phyloP scores from a whole-genome alignment of 495 filamentous ascomycete genomes.

The Chaetomium cochliodes region DNA sequence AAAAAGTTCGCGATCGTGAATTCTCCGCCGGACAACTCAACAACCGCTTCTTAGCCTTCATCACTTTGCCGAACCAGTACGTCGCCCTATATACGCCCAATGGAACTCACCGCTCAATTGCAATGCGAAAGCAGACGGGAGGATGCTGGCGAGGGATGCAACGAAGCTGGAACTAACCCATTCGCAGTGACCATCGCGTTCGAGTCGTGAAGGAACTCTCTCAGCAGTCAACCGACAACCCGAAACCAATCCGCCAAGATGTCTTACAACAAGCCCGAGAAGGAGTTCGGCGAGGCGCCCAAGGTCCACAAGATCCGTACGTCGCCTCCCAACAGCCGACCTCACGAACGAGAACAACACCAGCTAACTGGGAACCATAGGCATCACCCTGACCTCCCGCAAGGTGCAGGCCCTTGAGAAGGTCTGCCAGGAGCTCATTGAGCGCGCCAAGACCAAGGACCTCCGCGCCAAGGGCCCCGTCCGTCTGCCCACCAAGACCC shows the following conservation, averaged over 20 bases:
- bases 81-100: background rate
- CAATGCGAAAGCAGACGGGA: background rate
- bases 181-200: slow-evolving; percentile 35
- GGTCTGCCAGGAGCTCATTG: slow-evolving; percentile 96
- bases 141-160: too few relatives aligned
- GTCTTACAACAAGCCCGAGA: slow-evolving; percentile 96
- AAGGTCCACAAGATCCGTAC: slow-evolving; percentile 31
- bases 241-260: slow-evolving; percentile 56
- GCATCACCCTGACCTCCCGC: slow-evolving; percentile 92
- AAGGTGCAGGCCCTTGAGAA: slow-evolving; percentile 96
- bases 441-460: slow-evolving; percentile 97
- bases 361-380: slow-evolving; percentile 41
- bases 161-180: slow-evolving; percentile 1
- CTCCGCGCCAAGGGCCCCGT: slow-evolving; percentile 98
- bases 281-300: slow-evolving; percentile 69
- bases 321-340: background rate
- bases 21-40: slow-evolving; percentile 18
- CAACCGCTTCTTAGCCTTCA: slow-evolving; percentile 51
- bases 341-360: background rate
- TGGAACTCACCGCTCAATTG: background rate
- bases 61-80: slow-evolving; percentile 74
- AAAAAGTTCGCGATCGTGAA: slow-evolving; percentile 23
- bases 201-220: slow-evolving; percentile 63
- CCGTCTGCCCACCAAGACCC: slow-evolving; percentile 95
- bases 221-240: slow-evolving; percentile 20